phyloP scores from a whole-genome alignment of 345 rosid genomes.

The Nasturtium officinale region DNA sequence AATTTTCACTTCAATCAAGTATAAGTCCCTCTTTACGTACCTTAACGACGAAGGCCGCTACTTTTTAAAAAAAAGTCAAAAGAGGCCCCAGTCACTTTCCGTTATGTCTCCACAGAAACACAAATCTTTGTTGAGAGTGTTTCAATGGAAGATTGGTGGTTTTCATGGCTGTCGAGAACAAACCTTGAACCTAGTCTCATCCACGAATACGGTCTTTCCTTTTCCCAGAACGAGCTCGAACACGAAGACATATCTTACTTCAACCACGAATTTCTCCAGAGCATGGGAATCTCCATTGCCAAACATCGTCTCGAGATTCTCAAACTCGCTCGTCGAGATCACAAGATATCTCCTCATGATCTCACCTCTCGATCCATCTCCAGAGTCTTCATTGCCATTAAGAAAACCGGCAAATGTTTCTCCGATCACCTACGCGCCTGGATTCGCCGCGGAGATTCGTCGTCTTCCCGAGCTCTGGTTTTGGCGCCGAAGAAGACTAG shows the following conservation, averaged over 20 bases:
- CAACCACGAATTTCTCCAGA: slow-evolving; percentile 93
- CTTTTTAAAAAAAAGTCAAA: background rate
- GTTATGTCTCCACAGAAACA: background rate
- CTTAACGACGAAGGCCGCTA: slow-evolving; percentile 45
- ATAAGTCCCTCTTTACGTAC: slow-evolving; percentile 34
- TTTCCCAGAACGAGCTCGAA: slow-evolving; percentile 82
- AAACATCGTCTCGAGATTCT: slow-evolving; percentile 94
- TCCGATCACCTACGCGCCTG: slow-evolving; percentile 55
- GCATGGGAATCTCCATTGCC: slow-evolving; percentile 94
- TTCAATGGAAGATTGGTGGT: slow-evolving; percentile 74
- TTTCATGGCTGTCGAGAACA: slow-evolving; percentile 84
- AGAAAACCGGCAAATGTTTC: slow-evolving; percentile 55
- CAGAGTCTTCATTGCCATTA: slow-evolving; percentile 60
- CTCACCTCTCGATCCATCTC: slow-evolving; percentile 48
- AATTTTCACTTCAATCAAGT: slow-evolving; percentile 11
- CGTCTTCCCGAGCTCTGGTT: slow-evolving; percentile 61
- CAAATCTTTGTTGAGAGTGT: background rate
- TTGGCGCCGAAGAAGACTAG: slow-evolving; percentile 44
- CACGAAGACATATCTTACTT: slow-evolving; percentile 77
- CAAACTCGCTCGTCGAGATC: slow-evolving; percentile 73
- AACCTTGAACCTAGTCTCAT: slow-evolving; percentile 72
- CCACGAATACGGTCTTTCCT: slow-evolving; percentile 73
- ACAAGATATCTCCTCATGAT: slow-evolving; percentile 18
- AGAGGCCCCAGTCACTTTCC: slow-evolving; percentile 16
- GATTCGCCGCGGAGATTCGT: slow-evolving; percentile 54